Conservation (phyloP, 192 early-diverging fungal genomes). For the Rhizoclosmatium globosum region DNA sequence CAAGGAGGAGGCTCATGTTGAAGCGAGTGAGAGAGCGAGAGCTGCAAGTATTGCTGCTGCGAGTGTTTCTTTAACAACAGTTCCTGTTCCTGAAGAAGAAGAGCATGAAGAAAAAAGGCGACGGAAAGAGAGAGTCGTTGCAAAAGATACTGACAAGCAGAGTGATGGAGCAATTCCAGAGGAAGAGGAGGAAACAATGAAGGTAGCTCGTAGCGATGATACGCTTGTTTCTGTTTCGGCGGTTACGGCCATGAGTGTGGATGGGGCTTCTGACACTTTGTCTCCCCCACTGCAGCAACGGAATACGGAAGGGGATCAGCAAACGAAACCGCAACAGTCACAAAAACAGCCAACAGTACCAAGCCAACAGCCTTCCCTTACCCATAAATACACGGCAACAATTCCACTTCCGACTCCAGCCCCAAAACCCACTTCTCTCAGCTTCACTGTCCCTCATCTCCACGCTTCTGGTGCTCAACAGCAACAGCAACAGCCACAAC, state of each 20-base stretch:
- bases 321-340: not conserved
- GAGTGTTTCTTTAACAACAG: not conserved
- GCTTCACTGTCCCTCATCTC: not conserved
- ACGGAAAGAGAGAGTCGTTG: not conserved
- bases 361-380: not conserved
- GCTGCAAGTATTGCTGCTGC: not conserved
- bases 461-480: not conserved
- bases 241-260: not conserved
- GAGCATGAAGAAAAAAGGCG: conserved; percentile 9
- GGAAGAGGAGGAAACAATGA: conserved; percentile 6
- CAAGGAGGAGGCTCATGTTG: too few relatives aligned
- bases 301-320: not conserved
- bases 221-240: conserved; percentile 12
- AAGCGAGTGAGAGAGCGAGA: too few relatives aligned
- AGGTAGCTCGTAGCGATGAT: conserved; percentile 10
- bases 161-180: not conserved
- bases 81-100: not conserved
- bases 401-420: not conserved
- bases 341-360: not conserved
- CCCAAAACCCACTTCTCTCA: not conserved
- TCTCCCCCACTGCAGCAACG: not conserved
- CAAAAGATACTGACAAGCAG: not conserved
- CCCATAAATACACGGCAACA: not conserved
- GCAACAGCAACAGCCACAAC: not conserved
- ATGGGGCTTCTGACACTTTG: not conserved